These are phyloP conservation scores for Stachybotrys echinatus DNA, from an alignment of 2,329 filamentous ascomycete genomes.

Conservation along the genomic window DNA sequence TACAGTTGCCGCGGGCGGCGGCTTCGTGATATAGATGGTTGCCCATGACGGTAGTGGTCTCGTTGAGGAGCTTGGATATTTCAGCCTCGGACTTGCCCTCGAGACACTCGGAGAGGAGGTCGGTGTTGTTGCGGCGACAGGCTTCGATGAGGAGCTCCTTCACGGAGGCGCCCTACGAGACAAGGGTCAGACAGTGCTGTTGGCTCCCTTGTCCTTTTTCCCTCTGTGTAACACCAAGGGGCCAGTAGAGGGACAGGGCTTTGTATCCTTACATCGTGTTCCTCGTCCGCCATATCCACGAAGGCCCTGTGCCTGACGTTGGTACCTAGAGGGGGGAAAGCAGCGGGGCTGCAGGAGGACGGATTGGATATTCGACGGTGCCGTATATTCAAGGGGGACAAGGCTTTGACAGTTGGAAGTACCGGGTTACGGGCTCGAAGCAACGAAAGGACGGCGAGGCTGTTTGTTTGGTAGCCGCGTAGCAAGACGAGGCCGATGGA, in stretches of 20 bases:
- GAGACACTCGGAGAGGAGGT: slow-evolving; percentile 74
- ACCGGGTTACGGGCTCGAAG: too few relatives aligned
- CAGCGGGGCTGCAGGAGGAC: too few relatives aligned
- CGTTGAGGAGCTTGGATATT: slow-evolving; percentile 76
- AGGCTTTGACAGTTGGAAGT: too few relatives aligned
- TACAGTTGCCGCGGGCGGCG: slow-evolving; percentile 80
- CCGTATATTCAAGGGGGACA: too few relatives aligned
- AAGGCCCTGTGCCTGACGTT: neutral
- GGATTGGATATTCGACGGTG: too few relatives aligned
- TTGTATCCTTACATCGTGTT: slow-evolving; percentile 26
- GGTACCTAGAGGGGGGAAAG: too few relatives aligned
- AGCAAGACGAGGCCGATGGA: too few relatives aligned
- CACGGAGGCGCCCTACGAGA: slow-evolving; percentile 69
- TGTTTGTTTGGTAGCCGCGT: too few relatives aligned
- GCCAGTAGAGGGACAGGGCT: neutral
- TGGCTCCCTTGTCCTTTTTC: neutral
- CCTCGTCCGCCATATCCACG: slow-evolving; percentile 23
- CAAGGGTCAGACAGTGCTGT: neutral
- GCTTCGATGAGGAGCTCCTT: slow-evolving; percentile 87
- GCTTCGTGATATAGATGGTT: slow-evolving; percentile 89
- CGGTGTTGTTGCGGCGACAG: slow-evolving; percentile 86
- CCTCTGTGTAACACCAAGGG: slow-evolving; percentile 3
- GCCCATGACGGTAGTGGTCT: slow-evolving; percentile 77
- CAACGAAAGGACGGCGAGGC: too few relatives aligned
- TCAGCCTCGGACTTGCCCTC: slow-evolving; percentile 55